Base-by-base conservation (phyloP, 2,329 filamentous ascomycete species). In the Eutypella sp. region DNA sequence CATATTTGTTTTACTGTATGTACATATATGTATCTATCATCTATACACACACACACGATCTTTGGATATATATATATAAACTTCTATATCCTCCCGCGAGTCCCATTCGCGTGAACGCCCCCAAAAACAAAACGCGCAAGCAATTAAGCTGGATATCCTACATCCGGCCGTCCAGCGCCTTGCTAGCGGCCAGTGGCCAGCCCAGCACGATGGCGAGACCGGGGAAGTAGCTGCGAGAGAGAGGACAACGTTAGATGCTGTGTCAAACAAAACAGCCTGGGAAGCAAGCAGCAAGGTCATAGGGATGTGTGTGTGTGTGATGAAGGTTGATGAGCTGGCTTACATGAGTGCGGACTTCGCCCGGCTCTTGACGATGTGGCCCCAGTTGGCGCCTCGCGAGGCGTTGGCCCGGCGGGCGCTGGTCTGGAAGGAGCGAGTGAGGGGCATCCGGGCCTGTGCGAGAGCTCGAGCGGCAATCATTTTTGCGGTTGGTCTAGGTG, bases 401-500 rank as follows among this genome's bases (percentile, higher is more conserved):
- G 60, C 46, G 62, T 39, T 11, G 13, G 36, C 36, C 11, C 20
- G 22, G 36, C 20, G 60, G 22, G 65, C 45, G 22, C 50, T 49
- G 29, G 46, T 52, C 65, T 69, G 66, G 44, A 69, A 66, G 25
- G 58, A 57, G 41, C 66, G 63, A 41, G 62, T 63, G 42, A 66
- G 60, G 48, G 36, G 36, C 36, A 39, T 39, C 19, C 36, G 36
- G 13, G 19, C 36, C 36, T 24, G 36, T 13, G 36, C 36, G 36
- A 39, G 36, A 22, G 9, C 13, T 8, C 36, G 36, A 22, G 36
- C 36, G 11, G 36, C 3, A 15, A 39, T 11, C 36, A 39, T 39
- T 20, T 6, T 34, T 16, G 31, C 31, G 15, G 31, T 34, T 16
- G 31, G 31, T n/a, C 15, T 16, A n/a, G n/a, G 29, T 33, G 29